These are phyloP conservation scores for Chytriomyces hyalinus DNA, from an alignment of 192 early-diverging fungal genomes.

Conservation along the genomic window DNA sequence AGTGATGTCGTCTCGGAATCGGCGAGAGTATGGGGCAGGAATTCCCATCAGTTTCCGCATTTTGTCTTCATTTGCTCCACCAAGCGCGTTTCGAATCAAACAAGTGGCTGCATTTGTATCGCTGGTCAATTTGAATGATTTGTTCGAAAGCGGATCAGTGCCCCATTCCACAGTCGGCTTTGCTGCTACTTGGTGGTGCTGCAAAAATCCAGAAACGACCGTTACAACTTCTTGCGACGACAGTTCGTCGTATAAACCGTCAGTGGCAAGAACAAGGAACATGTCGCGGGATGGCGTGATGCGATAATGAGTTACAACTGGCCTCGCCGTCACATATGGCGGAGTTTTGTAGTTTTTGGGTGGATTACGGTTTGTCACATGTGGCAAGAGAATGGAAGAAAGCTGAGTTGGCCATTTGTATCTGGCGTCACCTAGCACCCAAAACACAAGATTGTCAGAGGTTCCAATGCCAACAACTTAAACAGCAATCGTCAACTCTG, in stretches of 20 bases:
- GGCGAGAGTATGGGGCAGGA: slow-evolving; percentile 48
- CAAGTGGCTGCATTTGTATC: slow-evolving; percentile 54
- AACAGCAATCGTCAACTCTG: neutral
- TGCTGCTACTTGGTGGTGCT: slow-evolving; percentile 35
- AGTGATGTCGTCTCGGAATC: slow-evolving; percentile 60
- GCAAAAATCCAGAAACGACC: slow-evolving; percentile 44
- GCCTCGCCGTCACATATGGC: slow-evolving; percentile 59
- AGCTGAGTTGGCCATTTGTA: slow-evolving; percentile 54
- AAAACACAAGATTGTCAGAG: neutral
- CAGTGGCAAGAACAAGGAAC: slow-evolving; percentile 53
- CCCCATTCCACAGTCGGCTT: slow-evolving; percentile 22
- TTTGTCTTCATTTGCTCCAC: slow-evolving; percentile 36
- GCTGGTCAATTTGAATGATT: slow-evolving; percentile 23
- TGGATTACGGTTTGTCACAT: slow-evolving; percentile 13
- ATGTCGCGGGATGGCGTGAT: slow-evolving; percentile 42
- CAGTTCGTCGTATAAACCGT: slow-evolving; percentile 58
- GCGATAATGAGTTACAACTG: slow-evolving; percentile 52
- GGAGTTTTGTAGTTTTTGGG: slow-evolving; percentile 51
- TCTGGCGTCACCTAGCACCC: slow-evolving; percentile 46
- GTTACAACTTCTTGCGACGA: slow-evolving; percentile 41
- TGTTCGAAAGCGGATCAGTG: slow-evolving; percentile 17
- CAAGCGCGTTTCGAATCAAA: slow-evolving; percentile 55
- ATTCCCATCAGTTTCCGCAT: slow-evolving; percentile 45
- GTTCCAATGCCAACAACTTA: neutral
- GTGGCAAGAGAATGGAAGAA: slow-evolving; percentile 35